Base-by-base conservation (phyloP, 177 flowering plant genomes). In the Vitis hybrid region DNA sequence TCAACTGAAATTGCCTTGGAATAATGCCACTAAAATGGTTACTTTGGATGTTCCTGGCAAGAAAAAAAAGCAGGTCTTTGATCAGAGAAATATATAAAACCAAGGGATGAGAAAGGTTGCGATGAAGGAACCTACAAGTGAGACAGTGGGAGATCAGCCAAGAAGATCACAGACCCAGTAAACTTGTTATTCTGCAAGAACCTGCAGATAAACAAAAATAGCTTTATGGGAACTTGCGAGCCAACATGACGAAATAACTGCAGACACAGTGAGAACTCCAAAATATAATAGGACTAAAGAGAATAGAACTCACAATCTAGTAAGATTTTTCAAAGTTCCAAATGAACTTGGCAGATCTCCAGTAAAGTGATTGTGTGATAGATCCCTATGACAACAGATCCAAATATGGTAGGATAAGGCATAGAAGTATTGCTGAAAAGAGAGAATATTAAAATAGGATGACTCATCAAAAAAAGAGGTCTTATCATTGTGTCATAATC, bases 261-360 rank as follows among this genome's bases (percentile, higher is more conserved):
- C n/a, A 64, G 8, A 62, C 18, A 33, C 7, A 15, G 5, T 18
- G 64, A 39, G 9, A 55, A 45, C 58, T 55, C 62, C 57, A 52
- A 33, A 50, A 14, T 16, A 8, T 11, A 48, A 53, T 70, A 13
- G 14, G 65, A 64, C 5, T 16, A 19, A 62, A 9, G 39, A 22
- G 10, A 59, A 62, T 31, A 56, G 33, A 65, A 83, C 97, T 83
- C 70, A 93, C 98, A 93, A 74, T 76, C 60, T 70, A 15, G 80
- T 75, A 68, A 93, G 89, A 76, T 81, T 91, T 60, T 67, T 82
- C 82, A 91, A 64, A 57, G 83, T 67, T 75, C 70, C 79, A 74
- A 93, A 88, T 67, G 98, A 91, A 71, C 77, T 80, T 10, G 98
- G 98, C 8, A 91, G 84, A 77, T 93, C 98, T 70, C 96, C 96